Conservation (phyloP, 1,284 basidiomycete species). For the Ustilago trichophora region DNA sequence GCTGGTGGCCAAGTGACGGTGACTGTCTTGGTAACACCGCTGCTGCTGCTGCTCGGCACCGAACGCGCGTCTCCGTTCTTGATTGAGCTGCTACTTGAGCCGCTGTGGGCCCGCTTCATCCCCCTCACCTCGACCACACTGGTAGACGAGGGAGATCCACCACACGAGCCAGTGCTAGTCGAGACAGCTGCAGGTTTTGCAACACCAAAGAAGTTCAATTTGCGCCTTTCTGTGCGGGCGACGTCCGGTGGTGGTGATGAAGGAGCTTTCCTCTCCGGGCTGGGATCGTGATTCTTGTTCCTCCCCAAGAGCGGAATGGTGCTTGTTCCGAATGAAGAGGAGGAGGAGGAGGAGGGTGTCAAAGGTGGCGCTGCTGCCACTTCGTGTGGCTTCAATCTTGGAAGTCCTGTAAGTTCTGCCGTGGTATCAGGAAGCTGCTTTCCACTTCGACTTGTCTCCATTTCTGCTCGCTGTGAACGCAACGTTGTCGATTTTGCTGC, state of each 20-base stretch:
- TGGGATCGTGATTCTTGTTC: background rate
- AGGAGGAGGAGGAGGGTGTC: conserved; percentile 1
- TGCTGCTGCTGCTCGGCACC: background rate
- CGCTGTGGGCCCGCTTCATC: conserved; percentile 11
- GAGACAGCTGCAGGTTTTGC: background rate
- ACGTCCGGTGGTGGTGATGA: conserved; percentile 29
- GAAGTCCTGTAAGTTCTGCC: background rate
- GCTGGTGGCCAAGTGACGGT: conserved; percentile 1
- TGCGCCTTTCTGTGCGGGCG: conserved; percentile 14
- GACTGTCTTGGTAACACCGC: background rate
- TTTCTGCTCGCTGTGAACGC: background rate
- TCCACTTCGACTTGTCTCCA: background rate
- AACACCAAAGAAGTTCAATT: conserved; percentile 35
- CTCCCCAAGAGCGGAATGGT: background rate
- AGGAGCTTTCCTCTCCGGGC: conserved; percentile 1
- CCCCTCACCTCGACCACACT: conserved; percentile 1
- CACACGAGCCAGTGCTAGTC: conserved; percentile 10
- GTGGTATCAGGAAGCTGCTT: background rate
- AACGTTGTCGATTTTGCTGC: background rate
- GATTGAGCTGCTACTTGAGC: background rate
- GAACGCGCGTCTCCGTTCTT: background rate
- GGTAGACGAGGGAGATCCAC: background rate
- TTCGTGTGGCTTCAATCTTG: conserved; percentile 21
- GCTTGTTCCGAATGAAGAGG: background rate
- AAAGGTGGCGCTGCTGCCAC: conserved; percentile 25